Percentiles rank a stretch among this genome's conserved stretches.
Evolutionary conservation across 805 yeast species (phyloP).

Genomic region (Jamesozyma piceae): DNA sequence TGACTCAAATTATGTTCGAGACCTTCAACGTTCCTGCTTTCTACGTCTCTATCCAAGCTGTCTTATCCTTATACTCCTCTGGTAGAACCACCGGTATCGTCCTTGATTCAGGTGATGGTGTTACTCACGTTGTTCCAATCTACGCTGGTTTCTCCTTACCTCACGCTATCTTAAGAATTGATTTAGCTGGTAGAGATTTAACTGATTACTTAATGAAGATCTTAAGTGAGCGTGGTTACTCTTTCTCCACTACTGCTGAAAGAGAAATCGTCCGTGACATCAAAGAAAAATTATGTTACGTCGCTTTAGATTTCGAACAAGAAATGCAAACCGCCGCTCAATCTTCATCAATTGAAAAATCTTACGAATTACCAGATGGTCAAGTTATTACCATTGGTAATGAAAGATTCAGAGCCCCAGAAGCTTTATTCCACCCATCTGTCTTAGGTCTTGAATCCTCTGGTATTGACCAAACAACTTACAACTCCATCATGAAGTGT

Average conservation of each 20-base stretch:
- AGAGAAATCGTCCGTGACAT: constrained; percentile 85
- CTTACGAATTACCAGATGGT: constrained; percentile 99
- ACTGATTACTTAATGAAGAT: constrained; percentile 98
- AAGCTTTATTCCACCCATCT: constrained; percentile 98
- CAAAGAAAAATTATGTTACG: constrained; percentile 98
- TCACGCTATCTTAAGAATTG: constrained; percentile 97
- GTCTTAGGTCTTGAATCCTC: constrained; percentile 86
- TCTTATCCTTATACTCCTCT: constrained; percentile 92
- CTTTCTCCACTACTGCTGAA: constrained; percentile 98
- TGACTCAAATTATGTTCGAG: constrained; percentile 98
- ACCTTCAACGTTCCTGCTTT: constrained; percentile 99
- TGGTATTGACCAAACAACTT: constrained; percentile 94
- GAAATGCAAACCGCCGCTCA: constrained; percentile 98
- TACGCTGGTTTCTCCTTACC: constrained; percentile 99
- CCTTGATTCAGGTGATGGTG: constrained; percentile 99
- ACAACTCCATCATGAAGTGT: constrained; percentile 81
- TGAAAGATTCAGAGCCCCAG: constrained; percentile 99
- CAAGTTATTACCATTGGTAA: constrained; percentile 99
- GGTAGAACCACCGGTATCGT: constrained; percentile 99
- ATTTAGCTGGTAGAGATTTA: constrained; percentile 98
- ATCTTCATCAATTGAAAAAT: constrained; percentile 95
- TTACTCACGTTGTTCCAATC: constrained; percentile 99
- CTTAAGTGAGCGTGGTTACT: constrained; percentile 96
- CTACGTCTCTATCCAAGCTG: constrained; percentile 98
- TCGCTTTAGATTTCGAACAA: constrained; percentile 98